These are phyloP conservation scores for Phytophthora ramorum DNA, from an alignment of 352 stramenopile genomes.

Conservation along the genomic window DNA sequence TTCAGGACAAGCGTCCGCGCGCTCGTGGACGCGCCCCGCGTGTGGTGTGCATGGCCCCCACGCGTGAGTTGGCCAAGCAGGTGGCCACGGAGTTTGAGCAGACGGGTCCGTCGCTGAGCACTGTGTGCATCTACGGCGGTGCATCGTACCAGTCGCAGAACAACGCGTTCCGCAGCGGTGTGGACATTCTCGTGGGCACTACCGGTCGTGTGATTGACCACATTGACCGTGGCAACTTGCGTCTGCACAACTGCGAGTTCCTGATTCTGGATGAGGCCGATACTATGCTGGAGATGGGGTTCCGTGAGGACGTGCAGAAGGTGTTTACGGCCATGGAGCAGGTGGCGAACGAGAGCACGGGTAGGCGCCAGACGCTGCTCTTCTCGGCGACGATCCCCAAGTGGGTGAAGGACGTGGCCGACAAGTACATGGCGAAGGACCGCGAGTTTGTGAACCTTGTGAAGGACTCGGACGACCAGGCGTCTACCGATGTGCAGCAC, in stretches of 20 bases:
- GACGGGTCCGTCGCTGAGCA: conserved; percentile 79
- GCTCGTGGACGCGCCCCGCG: conserved; percentile 78
- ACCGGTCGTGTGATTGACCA: conserved; percentile 94
- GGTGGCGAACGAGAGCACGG: conserved; percentile 58
- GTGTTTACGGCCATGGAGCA: conserved; percentile 88
- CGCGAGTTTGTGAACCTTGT: conserved; percentile 93
- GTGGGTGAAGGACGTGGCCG: conserved; percentile 92
- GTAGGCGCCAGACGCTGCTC: conserved; percentile 87
- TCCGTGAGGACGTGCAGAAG: conserved; percentile 96
- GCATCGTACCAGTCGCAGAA: conserved; percentile 92
- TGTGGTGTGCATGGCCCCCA: conserved; percentile 98
- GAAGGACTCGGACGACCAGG: conserved; percentile 89
- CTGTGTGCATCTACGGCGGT: conserved; percentile 93
- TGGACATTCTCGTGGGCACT: conserved; percentile 94
- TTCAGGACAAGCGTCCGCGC: conserved; percentile 84
- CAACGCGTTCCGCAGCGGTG: conserved; percentile 83
- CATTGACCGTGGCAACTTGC: conserved; percentile 91
- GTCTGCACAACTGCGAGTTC: conserved; percentile 90
- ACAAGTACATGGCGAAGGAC: conserved; percentile 92
- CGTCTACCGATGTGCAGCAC: conserved; percentile 93
- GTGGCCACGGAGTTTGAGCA: conserved; percentile 93
- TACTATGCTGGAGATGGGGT: conserved; percentile 97
- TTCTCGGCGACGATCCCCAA: conserved; percentile 95
- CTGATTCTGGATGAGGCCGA: conserved; percentile 96
- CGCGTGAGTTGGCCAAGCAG: conserved; percentile 97